Evolutionary conservation across 208 protist species (phyloP).

Genomic region (Trichomonas tenax): DNA sequence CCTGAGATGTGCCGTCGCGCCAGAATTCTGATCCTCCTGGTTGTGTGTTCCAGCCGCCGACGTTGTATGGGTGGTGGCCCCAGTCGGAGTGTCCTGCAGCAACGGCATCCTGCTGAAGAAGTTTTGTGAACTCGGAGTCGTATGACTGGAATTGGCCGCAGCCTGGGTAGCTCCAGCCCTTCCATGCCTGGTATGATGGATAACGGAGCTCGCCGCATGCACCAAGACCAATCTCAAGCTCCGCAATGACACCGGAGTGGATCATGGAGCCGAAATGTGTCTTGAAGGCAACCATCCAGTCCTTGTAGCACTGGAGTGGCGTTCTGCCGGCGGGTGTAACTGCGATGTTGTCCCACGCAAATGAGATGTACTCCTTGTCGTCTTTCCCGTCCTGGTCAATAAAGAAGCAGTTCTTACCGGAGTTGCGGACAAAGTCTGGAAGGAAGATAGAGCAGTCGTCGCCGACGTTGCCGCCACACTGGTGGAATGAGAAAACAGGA

Average conservation of each 20-base stretch:
- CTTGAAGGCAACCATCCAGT: background rate
- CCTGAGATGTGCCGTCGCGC: background rate
- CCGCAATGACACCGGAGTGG: background rate
- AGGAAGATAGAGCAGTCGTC: background rate
- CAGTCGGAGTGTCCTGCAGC: background rate
- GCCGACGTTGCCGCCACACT: background rate
- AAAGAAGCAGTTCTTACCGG: background rate
- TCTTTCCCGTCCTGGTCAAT: background rate
- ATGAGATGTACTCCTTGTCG: background rate
- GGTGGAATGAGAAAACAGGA: background rate
- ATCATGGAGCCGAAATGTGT: background rate
- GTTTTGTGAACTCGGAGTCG: background rate
- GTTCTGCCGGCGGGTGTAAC: slow-evolving; percentile 13
- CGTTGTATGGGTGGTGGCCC: background rate
- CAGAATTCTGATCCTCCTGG: background rate
- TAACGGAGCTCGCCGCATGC: background rate
- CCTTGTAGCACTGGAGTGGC: background rate
- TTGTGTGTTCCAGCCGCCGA: background rate
- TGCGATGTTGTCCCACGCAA: background rate
- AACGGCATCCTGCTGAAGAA: background rate
- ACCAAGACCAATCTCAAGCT: background rate
- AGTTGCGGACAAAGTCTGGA: background rate
- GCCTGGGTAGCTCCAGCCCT: background rate
- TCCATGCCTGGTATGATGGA: background rate
- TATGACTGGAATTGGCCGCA: background rate